These are phyloP conservation scores for Silene uniflora DNA, from an alignment of 148 eudicot genomes.

Conservation along the genomic window DNA sequence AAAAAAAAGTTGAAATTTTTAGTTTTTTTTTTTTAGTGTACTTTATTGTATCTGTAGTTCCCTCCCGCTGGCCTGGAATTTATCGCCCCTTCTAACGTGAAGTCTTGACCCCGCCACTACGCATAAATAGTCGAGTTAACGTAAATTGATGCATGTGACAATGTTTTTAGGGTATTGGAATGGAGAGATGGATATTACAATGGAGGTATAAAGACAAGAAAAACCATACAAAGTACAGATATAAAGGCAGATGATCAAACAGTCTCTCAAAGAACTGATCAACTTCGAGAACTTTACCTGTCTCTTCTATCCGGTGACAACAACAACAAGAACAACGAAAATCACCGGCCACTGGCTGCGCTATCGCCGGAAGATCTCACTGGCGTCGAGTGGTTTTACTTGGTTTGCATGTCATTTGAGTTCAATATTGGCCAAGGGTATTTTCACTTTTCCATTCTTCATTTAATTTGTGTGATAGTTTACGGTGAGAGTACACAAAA, in stretches of 20 bases:
- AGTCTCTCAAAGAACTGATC: constrained; percentile 49
- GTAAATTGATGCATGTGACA: too few relatives aligned
- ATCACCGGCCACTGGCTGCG: constrained; percentile 27
- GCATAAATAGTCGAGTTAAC: too few relatives aligned
- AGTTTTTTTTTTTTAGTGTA: too few relatives aligned
- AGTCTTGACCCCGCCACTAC: too few relatives aligned
- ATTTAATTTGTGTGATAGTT: background rate
- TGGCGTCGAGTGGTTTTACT: constrained; percentile 63
- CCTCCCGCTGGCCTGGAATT: too few relatives aligned
- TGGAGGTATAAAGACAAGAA: constrained; percentile 55
- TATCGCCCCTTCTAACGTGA: too few relatives aligned
- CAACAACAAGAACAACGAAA: constrained; percentile 28
- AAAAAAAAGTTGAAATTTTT: too few relatives aligned
- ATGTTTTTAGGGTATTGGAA: constrained; percentile 39
- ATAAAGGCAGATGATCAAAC: constrained; percentile 33
- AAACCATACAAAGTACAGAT: constrained; percentile 32
- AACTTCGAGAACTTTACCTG: constrained; percentile 53
- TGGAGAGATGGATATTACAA: constrained; percentile 66
- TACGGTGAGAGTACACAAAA: background rate
- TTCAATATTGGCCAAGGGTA: constrained; percentile 54
- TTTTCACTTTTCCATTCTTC: background rate
- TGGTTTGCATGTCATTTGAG: constrained; percentile 62
- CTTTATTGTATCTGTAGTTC: too few relatives aligned
- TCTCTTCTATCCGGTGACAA: constrained; percentile 41
- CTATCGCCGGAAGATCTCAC: constrained; percentile 55